Percentiles rank a stretch among this genome's conserved stretches.
Evolutionary conservation across 129 eudicot genomes (phyloP).

Genomic region (Pittosporum tobira): DNA sequence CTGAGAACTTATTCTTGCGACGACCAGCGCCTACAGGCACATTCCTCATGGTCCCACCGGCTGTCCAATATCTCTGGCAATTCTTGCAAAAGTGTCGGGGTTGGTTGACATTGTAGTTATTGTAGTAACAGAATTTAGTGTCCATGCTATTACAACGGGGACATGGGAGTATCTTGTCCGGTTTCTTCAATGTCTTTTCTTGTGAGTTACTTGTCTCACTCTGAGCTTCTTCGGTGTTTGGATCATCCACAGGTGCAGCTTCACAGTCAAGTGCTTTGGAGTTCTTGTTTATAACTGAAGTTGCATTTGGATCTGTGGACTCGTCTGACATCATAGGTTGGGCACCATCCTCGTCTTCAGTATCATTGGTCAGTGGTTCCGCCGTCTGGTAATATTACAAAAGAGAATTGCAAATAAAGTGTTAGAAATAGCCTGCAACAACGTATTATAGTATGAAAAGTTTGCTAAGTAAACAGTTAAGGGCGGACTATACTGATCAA

Average conservation of each 20-base stretch:
- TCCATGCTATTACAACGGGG: constrained; percentile 94
- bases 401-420: neutral
- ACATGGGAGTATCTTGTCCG: constrained; percentile 75
- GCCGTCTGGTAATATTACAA: constrained; percentile 14
- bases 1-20: constrained; percentile 60
- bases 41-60: constrained; percentile 88
- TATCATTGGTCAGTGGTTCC: constrained; percentile 19
- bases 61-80: constrained; percentile 96
- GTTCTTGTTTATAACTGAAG: constrained; percentile 20
- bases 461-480: neutral
- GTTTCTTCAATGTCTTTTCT: constrained; percentile 65
- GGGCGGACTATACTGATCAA: neutral
- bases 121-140: constrained; percentile 81
- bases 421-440: constrained; percentile 5
- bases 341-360: constrained; percentile 31
- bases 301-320: constrained; percentile 24
- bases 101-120: constrained; percentile 77
- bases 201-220: constrained; percentile 36
- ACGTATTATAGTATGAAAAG: neutral
- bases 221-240: constrained; percentile 55
- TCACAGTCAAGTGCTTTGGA: constrained; percentile 29
- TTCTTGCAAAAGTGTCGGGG: constrained; percentile 92
- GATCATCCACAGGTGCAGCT: constrained; percentile 24
- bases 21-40: constrained; percentile 93
- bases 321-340: constrained; percentile 37